Base-by-base conservation (phyloP, 169 alveolate species). In the Eimeria necatrix region DNA sequence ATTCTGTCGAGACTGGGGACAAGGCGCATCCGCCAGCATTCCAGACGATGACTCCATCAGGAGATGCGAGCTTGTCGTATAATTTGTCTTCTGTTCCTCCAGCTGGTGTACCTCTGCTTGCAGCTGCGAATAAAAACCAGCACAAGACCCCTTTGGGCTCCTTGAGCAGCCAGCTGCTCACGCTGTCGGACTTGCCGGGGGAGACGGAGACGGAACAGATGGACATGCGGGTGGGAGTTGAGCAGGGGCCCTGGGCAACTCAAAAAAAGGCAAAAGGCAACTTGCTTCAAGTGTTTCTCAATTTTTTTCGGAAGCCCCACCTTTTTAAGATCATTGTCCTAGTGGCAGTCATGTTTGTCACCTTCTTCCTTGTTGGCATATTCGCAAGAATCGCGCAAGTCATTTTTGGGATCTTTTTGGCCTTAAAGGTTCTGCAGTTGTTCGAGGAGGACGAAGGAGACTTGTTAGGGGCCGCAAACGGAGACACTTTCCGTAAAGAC, bases 401-500 rank as follows among this genome's bases (percentile, higher is more conserved):
- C 60, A 9, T 74, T 4, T 41, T 74, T 14, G 85, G 61, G 56
- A 8, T 74, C 2, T 74, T 49, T 49, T 46, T 51, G 16, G 85
- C 85, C 26, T 12, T 48, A 26, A 74, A 74, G 24, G 85, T 48
- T 9, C 85, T 74, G 85, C 85, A 74, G 85, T 53, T 74, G 26
- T 26, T 48, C 5, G 85, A 74, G 18, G 61, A 74, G 20, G 85
- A 32, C 0, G 73, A 61, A 26, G 41, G 41, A 32, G 41, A 32
- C 41, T 32, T 32, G 41, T 2, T 2, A 32, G 41, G 41, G 41
- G 41, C 41, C 41, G 41, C 41, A 32, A 32, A 32, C 41, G 41
- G 41, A 2, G 41, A 32, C 41, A 0, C 41, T 32, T 32, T 32
- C 41, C 41, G 41, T 32, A 32, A 32, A 32, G 41, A 32, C 41